Evolutionary conservation across 106 monocot genomes (phyloP), one percentile per base, ranked within the genome.

Genomic region (Iris macrosiphon): DNA sequence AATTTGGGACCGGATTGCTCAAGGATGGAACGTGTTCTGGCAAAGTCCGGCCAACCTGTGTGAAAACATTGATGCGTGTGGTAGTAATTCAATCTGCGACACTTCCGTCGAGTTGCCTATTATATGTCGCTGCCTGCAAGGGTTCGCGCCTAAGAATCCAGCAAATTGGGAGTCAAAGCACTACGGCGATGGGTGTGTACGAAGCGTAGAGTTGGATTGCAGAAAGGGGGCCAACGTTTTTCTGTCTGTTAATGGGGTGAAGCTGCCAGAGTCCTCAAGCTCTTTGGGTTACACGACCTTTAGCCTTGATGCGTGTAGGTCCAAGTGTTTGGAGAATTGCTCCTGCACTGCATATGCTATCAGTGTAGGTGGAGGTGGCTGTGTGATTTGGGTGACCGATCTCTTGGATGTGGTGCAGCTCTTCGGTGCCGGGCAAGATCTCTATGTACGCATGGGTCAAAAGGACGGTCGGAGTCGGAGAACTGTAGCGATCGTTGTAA

Each of bases 401-500:
- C n/a, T n/a, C n/a, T n/a, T n/a, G n/a, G n/a, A n/a, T n/a, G n/a
- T n/a, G n/a, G n/a, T n/a, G n/a, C n/a, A n/a, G n/a, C n/a, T n/a
- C n/a, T n/a, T n/a, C n/a, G n/a, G n/a, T n/a, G 52, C 9, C 2
- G 71, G 74, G 15, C 71, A 78, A 16, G 67, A 71, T 60, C 62
- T 84, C 17, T 79, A 56, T 21, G 50, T 84, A 0, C 65, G 74
- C 21, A 22, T 79, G 20, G n/a, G n/a, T n/a, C n/a, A n/a, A n/a
- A n/a, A n/a, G n/a, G n/a, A n/a, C n/a, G n/a, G n/a, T n/a, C n/a
- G n/a, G n/a, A n/a, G n/a, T n/a, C n/a, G n/a, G n/a, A n/a, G n/a
- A n/a, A n/a, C n/a, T n/a, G n/a, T n/a, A n/a, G n/a, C n/a, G n/a
- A n/a, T n/a, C n/a, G n/a, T n/a, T n/a, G n/a, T n/a, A n/a, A n/a